These are phyloP conservation scores for Phoma sp. DNA, from an alignment of 2,329 filamentous ascomycete genomes.

Conservation along the genomic window DNA sequence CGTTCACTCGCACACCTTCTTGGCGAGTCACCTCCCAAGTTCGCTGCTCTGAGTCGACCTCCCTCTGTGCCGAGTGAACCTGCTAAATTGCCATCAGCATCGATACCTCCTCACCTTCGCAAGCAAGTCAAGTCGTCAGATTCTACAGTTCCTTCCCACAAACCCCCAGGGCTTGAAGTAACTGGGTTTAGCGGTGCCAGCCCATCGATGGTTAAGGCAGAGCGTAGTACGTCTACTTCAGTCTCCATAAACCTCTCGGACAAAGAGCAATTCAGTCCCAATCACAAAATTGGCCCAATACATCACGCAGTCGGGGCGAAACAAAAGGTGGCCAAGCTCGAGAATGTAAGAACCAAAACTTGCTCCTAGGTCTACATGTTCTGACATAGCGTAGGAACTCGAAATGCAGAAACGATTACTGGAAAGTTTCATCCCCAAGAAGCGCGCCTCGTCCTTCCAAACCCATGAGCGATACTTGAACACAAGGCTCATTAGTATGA, in stretches of 20 bases:
- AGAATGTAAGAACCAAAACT: too few relatives aligned
- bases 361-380: not conserved
- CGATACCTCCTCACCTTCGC: conserved; percentile 2
- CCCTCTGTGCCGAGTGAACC: not conserved
- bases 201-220: not conserved
- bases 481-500: conserved; percentile 5
- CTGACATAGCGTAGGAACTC: conserved; percentile 2
- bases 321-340: too few relatives aligned
- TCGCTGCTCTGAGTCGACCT: not conserved
- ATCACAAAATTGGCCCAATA: not conserved
- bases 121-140: too few relatives aligned
- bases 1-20: not conserved
- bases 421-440: not conserved
- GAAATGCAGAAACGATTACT: not conserved
- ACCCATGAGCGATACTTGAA: conserved; percentile 3
- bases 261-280: not conserved
- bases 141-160: too few relatives aligned
- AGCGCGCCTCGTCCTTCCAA: not conserved
- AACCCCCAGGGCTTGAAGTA: too few relatives aligned
- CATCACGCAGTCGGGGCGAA: not conserved
- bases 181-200: too few relatives aligned
- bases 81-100: not conserved
- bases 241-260: not conserved
- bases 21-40: not conserved
- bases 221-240: not conserved